Percentiles rank a stretch among this genome's conserved stretches.
These are phyloP conservation scores for Puccinia polysora DNA, from an alignment of 1,284 basidiomycete genomes.

Conservation along the genomic window DNA sequence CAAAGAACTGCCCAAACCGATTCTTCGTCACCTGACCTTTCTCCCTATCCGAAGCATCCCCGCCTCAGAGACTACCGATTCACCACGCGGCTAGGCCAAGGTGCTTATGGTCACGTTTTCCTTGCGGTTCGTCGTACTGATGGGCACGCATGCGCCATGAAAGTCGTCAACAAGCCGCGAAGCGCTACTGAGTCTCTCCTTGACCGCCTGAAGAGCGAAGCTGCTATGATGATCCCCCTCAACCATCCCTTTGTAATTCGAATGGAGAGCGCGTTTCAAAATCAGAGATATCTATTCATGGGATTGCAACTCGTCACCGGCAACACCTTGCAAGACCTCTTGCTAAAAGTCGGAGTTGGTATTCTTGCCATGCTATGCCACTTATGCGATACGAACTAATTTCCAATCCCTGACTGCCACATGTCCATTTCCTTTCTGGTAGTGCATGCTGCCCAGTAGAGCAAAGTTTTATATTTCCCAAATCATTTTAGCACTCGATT, in stretches of 20 bases:
- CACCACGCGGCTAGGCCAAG: not conserved
- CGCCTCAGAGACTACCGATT: constrained; percentile 13
- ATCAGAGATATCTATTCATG: not conserved
- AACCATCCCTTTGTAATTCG: constrained; percentile 3
- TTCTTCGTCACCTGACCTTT: too few species aligned
- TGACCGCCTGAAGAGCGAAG: not conserved
- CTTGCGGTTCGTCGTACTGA: not conserved
- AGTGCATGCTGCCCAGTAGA: not conserved
- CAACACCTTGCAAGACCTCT: not conserved
- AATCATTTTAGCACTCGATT: not conserved
- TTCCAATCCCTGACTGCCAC: not conserved
- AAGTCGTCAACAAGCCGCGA: constrained; percentile 1
- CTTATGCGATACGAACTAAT: not conserved
- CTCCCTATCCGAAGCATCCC: not conserved
- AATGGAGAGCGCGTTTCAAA: constrained; percentile 6
- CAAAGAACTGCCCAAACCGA: too few species aligned
- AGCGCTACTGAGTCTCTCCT: not conserved
- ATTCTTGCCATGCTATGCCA: not conserved
- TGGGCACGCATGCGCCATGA: constrained; percentile 3
- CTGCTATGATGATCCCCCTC: not conserved
- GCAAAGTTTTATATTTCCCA: constrained; percentile 6
- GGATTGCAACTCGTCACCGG: not conserved
- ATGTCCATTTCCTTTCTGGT: not conserved
- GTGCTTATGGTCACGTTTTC: constrained; percentile 10
- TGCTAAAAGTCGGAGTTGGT: not conserved